These are phyloP conservation scores for Aureobasidium pullulans DNA, from an alignment of 2,329 filamentous ascomycete species.

Conservation along the genomic window DNA sequence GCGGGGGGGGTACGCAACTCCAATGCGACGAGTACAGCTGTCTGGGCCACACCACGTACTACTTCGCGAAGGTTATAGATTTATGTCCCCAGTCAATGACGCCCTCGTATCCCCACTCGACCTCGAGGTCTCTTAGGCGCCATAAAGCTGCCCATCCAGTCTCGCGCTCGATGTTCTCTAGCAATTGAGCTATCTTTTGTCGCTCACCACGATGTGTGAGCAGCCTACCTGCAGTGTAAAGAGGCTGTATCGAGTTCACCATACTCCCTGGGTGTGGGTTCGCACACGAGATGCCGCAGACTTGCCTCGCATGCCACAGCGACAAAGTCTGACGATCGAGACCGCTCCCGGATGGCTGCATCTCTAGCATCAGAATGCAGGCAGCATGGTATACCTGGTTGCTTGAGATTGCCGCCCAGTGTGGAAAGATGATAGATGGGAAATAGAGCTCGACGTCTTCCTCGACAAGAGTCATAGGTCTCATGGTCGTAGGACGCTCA, in stretches of 20 bases:
- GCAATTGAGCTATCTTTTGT: background rate
- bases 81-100: background rate
- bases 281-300: conserved; percentile 2
- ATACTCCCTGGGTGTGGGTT: conserved; percentile 1
- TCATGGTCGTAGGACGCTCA: background rate
- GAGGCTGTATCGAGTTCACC: conserved; percentile 5
- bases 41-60: background rate
- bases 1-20: background rate
- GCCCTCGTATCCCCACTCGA: conserved; percentile 2
- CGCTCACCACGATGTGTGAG: background rate
- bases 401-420: conserved; percentile 2
- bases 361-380: conserved; percentile 3
- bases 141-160: conserved; percentile 2
- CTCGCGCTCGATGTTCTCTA: background rate
- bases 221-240: background rate
- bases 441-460: background rate
- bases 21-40: background rate
- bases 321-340: background rate
- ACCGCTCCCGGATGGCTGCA: background rate
- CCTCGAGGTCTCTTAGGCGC: background rate
- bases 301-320: conserved; percentile 3
- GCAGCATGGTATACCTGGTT: conserved; percentile 7
- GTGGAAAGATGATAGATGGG: background rate
- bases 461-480: background rate
- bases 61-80: background rate